Evolutionary conservation across 345 rosid genomes (phyloP).

Genomic region (Carallia pectinifolia): DNA sequence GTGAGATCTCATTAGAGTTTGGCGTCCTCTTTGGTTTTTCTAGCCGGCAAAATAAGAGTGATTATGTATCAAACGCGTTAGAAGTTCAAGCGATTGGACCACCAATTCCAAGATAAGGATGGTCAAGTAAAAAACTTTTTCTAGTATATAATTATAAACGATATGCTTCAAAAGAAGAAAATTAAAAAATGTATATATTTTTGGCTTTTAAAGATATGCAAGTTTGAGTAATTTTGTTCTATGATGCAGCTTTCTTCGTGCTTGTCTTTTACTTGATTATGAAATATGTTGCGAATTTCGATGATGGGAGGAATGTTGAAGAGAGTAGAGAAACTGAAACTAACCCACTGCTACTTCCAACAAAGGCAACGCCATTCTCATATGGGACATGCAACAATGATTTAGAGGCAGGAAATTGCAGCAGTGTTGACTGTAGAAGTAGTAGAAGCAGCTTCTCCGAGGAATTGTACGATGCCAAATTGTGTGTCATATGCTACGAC

Average conservation of each 20-base stretch:
- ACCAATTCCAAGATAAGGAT: no score
- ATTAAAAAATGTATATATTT: no score
- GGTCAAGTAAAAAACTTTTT: not conserved
- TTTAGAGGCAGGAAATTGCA: not conserved
- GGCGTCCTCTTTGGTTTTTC: no score
- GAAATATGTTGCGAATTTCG: not conserved
- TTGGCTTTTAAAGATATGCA: not conserved
- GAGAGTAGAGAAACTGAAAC: not conserved
- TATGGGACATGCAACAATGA: not conserved
- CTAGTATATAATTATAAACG: not conserved
- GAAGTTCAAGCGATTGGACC: no score
- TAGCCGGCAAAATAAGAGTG: no score
- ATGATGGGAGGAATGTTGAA: not conserved
- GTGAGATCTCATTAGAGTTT: no score
- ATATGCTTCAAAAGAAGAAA: no score
- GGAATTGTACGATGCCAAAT: not conserved
- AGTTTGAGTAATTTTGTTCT: not conserved
- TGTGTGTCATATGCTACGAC: not conserved
- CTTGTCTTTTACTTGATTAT: not conserved
- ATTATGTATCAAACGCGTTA: no score
- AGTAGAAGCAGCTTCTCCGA: not conserved
- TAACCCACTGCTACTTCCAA: not conserved
- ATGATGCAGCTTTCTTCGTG: not conserved
- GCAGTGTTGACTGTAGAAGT: not conserved
- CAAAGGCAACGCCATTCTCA: not conserved